Conservation (phyloP, 768 basidiomycete species). For the Lactifluus echinatus region DNA sequence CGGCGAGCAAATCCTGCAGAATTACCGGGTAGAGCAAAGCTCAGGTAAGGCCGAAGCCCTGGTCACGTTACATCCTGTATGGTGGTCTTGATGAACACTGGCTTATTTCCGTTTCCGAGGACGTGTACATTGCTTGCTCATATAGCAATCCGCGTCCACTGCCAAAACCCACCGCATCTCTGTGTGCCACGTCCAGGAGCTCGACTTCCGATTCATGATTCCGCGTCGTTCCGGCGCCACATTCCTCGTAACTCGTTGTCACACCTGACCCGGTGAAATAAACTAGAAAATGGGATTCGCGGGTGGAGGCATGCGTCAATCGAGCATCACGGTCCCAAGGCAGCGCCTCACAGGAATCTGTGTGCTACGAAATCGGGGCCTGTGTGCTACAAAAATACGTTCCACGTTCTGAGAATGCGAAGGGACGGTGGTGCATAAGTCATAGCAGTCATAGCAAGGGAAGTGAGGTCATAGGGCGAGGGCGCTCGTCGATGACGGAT, state of each 20-base stretch:
- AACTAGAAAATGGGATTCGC: background rate
- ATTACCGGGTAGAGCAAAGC: conserved; percentile 20
- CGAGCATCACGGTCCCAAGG: conserved; percentile 16
- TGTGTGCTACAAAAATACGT: background rate
- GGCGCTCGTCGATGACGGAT: background rate
- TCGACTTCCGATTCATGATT: background rate
- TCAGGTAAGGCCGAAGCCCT: conserved; percentile 10
- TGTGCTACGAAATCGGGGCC: background rate
- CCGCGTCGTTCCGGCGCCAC: conserved; percentile 16
- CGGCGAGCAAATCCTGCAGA: conserved; percentile 19
- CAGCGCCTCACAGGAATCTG: conserved; percentile 11
- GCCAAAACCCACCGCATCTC: background rate
- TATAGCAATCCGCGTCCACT: conserved; percentile 2
- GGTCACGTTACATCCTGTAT: conserved; percentile 13
- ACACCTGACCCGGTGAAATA: conserved; percentile 3
- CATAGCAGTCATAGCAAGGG: conserved; percentile 18
- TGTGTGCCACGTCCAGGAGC: background rate
- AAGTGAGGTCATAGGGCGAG: background rate
- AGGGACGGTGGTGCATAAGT: conserved; percentile 3
- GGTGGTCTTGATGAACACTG: conserved; percentile 3
- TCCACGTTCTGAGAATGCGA: conserved; percentile 5
- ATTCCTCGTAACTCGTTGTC: conserved; percentile 12
- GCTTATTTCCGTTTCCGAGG: background rate
- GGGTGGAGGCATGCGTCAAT: background rate
- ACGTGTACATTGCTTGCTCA: conserved; percentile 8